Conservation (phyloP, 192 early-diverging fungal species). For the Backusella tuberculispora region DNA sequence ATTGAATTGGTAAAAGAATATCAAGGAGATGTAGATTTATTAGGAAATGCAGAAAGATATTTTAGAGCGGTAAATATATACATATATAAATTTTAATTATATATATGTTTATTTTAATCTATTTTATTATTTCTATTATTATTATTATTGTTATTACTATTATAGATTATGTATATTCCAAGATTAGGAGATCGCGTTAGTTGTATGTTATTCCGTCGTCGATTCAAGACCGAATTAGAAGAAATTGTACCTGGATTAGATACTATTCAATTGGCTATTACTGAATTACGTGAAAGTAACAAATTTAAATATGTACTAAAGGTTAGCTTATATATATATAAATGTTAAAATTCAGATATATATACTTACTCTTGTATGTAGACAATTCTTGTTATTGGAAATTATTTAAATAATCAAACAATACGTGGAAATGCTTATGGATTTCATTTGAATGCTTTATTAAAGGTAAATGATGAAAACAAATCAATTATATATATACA, state of each 20-base stretch:
- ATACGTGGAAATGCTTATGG: conserved; percentile 62
- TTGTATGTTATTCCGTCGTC: conserved; percentile 58
- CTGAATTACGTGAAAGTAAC: conserved; percentile 47
- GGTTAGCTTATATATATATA: conserved; percentile 33
- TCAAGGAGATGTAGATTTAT: conserved; percentile 46
- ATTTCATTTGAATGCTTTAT: conserved; percentile 56
- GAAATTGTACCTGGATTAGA: conserved; percentile 54
- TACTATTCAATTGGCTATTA: conserved; percentile 48
- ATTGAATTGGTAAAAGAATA: conserved; percentile 56
- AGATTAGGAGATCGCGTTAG: conserved; percentile 53
- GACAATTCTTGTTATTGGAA: conserved; percentile 60
- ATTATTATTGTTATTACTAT: too few relatives aligned
- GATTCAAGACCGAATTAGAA: conserved; percentile 52
- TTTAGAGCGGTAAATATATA: conserved; percentile 46
- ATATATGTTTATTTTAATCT: conserved; percentile 12
- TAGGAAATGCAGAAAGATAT: conserved; percentile 63
- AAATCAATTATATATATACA: background rate
- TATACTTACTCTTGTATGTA: conserved; percentile 18
- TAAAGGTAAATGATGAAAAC: conserved; percentile 46
- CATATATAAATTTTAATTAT: background rate
- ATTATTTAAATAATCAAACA: conserved; percentile 56
- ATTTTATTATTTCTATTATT: too few relatives aligned
- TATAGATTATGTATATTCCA: conserved; percentile 56
- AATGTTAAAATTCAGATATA: background rate
- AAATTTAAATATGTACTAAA: conserved; percentile 53